phyloP scores from a whole-genome alignment of 2,329 filamentous ascomycete genomes.

The Tricladium varicosporioides region DNA sequence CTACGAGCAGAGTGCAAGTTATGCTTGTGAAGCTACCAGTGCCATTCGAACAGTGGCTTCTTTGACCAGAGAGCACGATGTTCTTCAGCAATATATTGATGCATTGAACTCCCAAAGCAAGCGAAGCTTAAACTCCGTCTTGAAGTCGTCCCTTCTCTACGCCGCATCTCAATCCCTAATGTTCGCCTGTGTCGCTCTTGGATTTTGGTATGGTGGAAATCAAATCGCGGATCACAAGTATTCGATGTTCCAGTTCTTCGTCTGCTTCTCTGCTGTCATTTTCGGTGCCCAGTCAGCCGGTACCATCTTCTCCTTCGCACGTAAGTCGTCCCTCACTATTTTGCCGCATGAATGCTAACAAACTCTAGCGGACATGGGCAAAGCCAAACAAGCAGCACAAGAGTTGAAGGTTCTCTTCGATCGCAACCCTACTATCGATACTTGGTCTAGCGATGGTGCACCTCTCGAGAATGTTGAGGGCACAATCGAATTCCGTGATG shows the following conservation, averaged over 20 bases:
- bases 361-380: slow-evolving; percentile 73
- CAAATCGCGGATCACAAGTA: slow-evolving; percentile 72
- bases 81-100: slow-evolving; percentile 67
- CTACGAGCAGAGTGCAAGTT: slow-evolving; percentile 78
- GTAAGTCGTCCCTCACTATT: slow-evolving; percentile 21
- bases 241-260: slow-evolving; percentile 82
- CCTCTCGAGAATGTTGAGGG: slow-evolving; percentile 65
- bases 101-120: slow-evolving; percentile 66
- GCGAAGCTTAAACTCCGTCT: slow-evolving; percentile 67
- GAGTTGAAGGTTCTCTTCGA: slow-evolving; percentile 84
- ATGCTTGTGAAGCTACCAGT: slow-evolving; percentile 89
- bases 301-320: slow-evolving; percentile 83
- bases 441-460: slow-evolving; percentile 71
- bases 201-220: slow-evolving; percentile 88
- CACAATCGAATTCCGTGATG: slow-evolving; percentile 82
- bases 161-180: slow-evolving; percentile 80
- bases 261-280: slow-evolving; percentile 83
- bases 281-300: slow-evolving; percentile 92
- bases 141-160: slow-evolving; percentile 77
- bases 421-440: slow-evolving; percentile 76
- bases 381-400: slow-evolving; percentile 80
- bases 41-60: slow-evolving; percentile 92
- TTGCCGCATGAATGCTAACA: slow-evolving; percentile 13
- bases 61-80: slow-evolving; percentile 81
- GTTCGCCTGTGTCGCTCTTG: slow-evolving; percentile 81